Percentiles rank a stretch among this genome's conserved stretches.
These are phyloP conservation scores for Gossypium sturtianum DNA, from an alignment of 345 rosid genomes.

Conservation along the genomic window DNA sequence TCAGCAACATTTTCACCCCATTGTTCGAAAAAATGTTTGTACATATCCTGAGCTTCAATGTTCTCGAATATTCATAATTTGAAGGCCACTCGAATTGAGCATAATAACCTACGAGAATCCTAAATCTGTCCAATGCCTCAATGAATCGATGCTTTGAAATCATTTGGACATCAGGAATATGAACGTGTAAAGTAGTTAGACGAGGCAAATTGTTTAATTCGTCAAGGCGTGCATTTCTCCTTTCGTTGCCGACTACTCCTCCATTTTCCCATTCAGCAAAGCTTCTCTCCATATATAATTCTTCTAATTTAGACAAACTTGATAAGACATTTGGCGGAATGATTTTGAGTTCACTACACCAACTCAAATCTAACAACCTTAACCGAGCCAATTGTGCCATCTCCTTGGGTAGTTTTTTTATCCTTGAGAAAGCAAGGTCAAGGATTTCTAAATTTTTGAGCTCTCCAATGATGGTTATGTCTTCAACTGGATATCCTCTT, in stretches of 20 bases:
- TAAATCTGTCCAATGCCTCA: too few species aligned
- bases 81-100: too few species aligned
- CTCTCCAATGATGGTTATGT: too few species aligned
- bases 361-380: neutral
- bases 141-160: too few species aligned
- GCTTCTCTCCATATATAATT: too few species aligned
- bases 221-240: neutral
- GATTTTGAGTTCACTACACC: neutral
- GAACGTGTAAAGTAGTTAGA: too few species aligned
- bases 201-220: too few species aligned
- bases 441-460: slow-evolving; percentile 12
- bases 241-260: neutral
- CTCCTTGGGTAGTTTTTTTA: slow-evolving; percentile 11
- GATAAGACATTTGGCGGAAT: slow-evolving; percentile 22
- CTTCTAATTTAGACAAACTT: too few species aligned
- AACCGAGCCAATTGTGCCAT: neutral
- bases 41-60: neutral
- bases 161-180: too few species aligned
- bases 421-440: neutral
- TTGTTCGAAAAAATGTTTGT: neutral
- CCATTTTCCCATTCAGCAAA: slow-evolving; percentile 15
- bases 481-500: fast-evolving
- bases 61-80: neutral
- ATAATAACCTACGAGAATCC: too few species aligned
- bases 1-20: neutral